Base-by-base conservation (phyloP, 768 basidiomycete genomes). In the Melanogaster broomeanus region DNA sequence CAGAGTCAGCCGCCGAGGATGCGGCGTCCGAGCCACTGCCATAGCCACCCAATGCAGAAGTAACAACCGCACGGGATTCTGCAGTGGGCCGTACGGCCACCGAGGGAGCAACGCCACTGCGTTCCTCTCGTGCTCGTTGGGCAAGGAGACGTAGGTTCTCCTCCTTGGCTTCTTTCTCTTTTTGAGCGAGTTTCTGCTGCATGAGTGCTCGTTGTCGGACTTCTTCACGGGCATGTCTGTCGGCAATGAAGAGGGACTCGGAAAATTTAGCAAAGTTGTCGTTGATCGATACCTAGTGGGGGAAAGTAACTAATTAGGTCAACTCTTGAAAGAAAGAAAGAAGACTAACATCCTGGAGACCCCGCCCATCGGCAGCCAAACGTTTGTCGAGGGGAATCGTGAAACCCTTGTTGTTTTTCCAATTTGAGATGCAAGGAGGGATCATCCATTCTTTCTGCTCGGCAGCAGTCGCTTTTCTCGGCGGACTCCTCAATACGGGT, bases 401-500 rank as follows among this genome's bases (percentile, higher is more conserved):
- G 69, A 95, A 99, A 81, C 97, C 97, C 74, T 98, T 99, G 84
- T 98, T 98, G 77, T 99, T 99, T 77, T 99, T 99, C 97, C 97
- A 99, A 73, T 99, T 99, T 24, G 93, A 96, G 53, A 99, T 98
- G 69, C 96, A 98, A 16, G 97, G 97, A 16, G 97, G 97, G 51
- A 99, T 98, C 94, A 98, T 97, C 97, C 97, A 98, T 64, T 98
- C 97, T 74, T 98, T 99, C 74, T 98, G 96, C 66, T 99, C 97
- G 49, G 93, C 90, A 8, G 91, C 90, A 0, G 96, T 96, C 4
- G 94, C 95, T 64, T 97, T 95, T 48, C 97, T 80, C 6, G 97
- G 97, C 11, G 97, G 97, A 76, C 90, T 93, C 34, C 95, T 85
- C 33, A 99, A 74, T 2, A 98, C 92, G 16, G 97, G 97, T 2